These are phyloP conservation scores for Wolfiporia cocos DNA, from an alignment of 1,284 basidiomycete genomes.

Conservation along the genomic window DNA sequence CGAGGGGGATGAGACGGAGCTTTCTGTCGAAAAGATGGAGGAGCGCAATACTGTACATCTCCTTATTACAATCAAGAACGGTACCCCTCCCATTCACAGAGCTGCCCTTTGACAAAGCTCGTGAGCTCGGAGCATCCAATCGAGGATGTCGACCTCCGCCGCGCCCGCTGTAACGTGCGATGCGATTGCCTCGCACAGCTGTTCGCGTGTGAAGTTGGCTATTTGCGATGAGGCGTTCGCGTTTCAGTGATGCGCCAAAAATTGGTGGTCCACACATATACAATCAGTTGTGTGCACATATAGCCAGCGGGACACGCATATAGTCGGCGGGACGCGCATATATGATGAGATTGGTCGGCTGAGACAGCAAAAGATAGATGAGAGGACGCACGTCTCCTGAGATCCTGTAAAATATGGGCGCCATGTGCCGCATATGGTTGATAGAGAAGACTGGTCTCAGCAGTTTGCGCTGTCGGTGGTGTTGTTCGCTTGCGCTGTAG, in stretches of 20 bases:
- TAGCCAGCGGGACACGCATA: too few relatives aligned
- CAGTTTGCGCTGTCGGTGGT: slow-evolving; percentile 22
- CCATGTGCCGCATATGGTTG: slow-evolving; percentile 19
- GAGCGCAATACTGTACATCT: too few relatives aligned
- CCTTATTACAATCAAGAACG: too few relatives aligned
- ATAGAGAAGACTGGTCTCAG: slow-evolving; percentile 23
- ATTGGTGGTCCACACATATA: too few relatives aligned
- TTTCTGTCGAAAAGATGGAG: too few relatives aligned
- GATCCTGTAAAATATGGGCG: slow-evolving; percentile 19
- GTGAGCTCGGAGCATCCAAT: slow-evolving; percentile 31
- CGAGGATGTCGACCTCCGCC: slow-evolving; percentile 24
- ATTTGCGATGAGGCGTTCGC: too few relatives aligned
- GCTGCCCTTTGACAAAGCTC: slow-evolving; percentile 28
- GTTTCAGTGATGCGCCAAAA: too few relatives aligned
- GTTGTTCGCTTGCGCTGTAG: slow-evolving; percentile 16
- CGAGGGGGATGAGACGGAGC: too few relatives aligned
- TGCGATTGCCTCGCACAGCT: slow-evolving; percentile 16
- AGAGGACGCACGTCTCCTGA: slow-evolving; percentile 5
- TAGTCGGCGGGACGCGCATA: too few relatives aligned
- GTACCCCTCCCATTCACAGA: too few relatives aligned
- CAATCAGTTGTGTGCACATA: too few relatives aligned
- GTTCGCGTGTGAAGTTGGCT: too few relatives aligned
- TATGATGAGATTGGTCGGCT: not conserved
- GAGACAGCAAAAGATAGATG: not conserved
- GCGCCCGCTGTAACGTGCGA: slow-evolving; percentile 10